Base-by-base conservation (phyloP, 2,329 filamentous ascomycete species). In the Orbilia quercus region DNA sequence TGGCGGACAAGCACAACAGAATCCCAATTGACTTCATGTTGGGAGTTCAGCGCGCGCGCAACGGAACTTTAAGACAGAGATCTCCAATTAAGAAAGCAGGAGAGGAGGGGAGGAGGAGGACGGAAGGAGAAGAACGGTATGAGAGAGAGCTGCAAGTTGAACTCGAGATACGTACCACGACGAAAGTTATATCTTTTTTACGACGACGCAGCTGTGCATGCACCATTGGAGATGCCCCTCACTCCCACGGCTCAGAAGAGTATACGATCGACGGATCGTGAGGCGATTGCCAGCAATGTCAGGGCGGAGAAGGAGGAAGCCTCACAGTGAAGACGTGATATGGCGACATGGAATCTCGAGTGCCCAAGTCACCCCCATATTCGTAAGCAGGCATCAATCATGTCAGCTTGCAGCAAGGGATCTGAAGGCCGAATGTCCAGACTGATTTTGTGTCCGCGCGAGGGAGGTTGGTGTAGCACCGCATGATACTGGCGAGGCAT, bases 401-500 rank as follows among this genome's bases (percentile, higher is more conserved):
- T n/a, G 38, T 50, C 25, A 11, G 40, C 22, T 22, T n/a, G 20
- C 16, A 45, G 9, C 45, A 55, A 36, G 36, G 18, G 55, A 38
- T 18, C 18, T 18, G 28, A 20, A 50, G 7, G 48, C 62, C 25
- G 36, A 40, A 42, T 3, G 42, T 31, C 62, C 16, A 44, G 45
- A 55, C 28, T 45, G n/a, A n/a, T 28, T 22, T 28, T 6, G 16
- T 9, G 18, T 60, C 40, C 16, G 7, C 18, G 54, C 45, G 28
- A 12, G 59, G 51, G 58, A 64, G 59, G 53, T 51, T 64, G 44
- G 58, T 59, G 66, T 71, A 58, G 66, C 66, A 63, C 66, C 36
- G 66, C 57, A 58, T 62, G n/a, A n/a, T n/a, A n/a, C n/a, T 48
- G 18, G 20, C 18, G 34, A 44, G 22, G 28, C 51, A 45, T 20